Percentiles rank a stretch among this genome's conserved stretches.
Evolutionary conservation across 1,284 basidiomycete species (phyloP).

Genomic region (Trichosporon inkin): DNA sequence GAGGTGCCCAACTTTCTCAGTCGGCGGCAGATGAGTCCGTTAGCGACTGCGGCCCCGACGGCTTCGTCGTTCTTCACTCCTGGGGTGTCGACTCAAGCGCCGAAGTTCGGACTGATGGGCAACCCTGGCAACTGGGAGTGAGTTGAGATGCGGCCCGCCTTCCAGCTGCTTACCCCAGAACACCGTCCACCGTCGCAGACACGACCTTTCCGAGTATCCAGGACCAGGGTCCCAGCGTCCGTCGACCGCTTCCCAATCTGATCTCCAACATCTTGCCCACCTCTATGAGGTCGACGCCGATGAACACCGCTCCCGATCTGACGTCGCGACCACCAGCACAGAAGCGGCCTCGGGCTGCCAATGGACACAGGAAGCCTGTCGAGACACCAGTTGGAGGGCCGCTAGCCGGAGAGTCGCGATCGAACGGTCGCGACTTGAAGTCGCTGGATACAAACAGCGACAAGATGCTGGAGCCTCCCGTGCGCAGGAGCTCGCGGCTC

Average conservation of each 20-base stretch:
- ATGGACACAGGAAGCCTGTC: conserved; percentile 5
- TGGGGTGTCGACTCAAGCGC: conserved; percentile 41
- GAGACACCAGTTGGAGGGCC: conserved; percentile 16
- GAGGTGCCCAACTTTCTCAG: conserved; percentile 55
- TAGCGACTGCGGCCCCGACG: conserved; percentile 40
- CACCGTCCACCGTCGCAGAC: conserved; percentile 35
- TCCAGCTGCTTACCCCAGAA: conserved; percentile 23
- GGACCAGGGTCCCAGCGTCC: conserved; percentile 21
- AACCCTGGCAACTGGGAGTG: conserved; percentile 36
- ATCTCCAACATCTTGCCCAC: conserved; percentile 30
- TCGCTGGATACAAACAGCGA: conserved; percentile 35
- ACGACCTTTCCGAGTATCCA: conserved; percentile 37
- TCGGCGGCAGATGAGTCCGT: conserved; percentile 49
- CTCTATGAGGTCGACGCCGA: conserved; percentile 29
- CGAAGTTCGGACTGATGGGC: conserved; percentile 35
- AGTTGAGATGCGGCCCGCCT: conserved; percentile 13
- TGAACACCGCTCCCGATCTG: conserved; percentile 13
- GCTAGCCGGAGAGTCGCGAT: conserved; percentile 20
- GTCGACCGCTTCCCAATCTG: conserved; percentile 38
- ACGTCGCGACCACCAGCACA: conserved; percentile 42
- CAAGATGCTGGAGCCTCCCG: conserved; percentile 24
- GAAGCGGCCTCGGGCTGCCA: conserved; percentile 42
- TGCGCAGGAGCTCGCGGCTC: conserved; percentile 40
- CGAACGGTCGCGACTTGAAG: conserved; percentile 31
- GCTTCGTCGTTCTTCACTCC: conserved; percentile 74